Conservation (phyloP, 2,329 filamentous ascomycete species). For the Nemania diffusa region DNA sequence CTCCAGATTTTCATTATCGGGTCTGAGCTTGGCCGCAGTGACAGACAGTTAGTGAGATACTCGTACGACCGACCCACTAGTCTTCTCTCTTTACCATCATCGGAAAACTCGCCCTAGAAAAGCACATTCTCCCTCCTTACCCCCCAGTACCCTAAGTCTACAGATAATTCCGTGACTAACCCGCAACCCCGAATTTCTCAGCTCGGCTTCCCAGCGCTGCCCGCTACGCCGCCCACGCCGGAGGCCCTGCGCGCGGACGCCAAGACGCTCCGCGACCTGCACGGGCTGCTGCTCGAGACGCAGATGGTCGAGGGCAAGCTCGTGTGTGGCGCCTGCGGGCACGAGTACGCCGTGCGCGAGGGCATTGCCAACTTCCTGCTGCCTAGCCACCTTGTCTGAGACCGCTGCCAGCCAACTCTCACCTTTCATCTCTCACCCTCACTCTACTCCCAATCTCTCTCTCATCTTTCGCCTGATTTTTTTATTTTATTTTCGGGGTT, state of each 20-base stretch:
- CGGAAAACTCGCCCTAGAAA: too few species aligned
- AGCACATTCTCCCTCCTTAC: too few species aligned
- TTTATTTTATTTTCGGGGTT: too few species aligned
- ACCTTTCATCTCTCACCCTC: neutral
- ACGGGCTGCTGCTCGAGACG: conserved; percentile 86
- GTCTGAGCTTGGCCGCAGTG: too few species aligned
- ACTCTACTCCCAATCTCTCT: neutral
- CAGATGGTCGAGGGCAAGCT: conserved; percentile 89
- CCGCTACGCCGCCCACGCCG: conserved; percentile 69
- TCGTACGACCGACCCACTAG: too few species aligned
- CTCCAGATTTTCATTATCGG: neutral
- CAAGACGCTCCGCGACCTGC: conserved; percentile 79
- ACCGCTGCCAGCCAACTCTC: neutral
- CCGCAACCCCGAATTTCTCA: conserved; percentile 54
- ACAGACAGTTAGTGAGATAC: too few species aligned
- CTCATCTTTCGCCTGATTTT: neutral
- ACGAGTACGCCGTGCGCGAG: conserved; percentile 94
- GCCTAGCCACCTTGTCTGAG: conserved; percentile 85
- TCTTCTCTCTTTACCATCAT: too few species aligned
- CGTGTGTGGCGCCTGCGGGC: conserved; percentile 89
- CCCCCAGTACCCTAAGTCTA: too few species aligned
- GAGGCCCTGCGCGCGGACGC: conserved; percentile 73
- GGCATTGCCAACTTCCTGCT: conserved; percentile 96
- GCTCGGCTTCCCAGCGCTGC: conserved; percentile 82
- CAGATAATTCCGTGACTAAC: too few species aligned